Conservation (phyloP, 2,329 filamentous ascomycete species). For the Aspergillus carbonarius region DNA sequence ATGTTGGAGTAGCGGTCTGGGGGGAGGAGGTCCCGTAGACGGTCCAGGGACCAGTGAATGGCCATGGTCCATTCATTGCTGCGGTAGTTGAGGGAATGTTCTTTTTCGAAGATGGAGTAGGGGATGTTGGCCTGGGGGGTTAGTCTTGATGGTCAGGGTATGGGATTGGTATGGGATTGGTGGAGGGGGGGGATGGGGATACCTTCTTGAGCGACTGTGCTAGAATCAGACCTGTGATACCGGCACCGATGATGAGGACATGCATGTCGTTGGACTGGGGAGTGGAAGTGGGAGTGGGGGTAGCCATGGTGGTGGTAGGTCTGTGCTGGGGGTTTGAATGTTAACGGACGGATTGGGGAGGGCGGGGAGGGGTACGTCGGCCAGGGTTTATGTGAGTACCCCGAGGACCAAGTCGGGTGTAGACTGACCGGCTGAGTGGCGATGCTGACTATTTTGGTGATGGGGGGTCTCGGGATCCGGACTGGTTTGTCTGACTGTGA, state of each 20-base stretch:
- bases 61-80: constrained; percentile 15
- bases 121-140: constrained; percentile 1
- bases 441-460: background rate
- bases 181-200: background rate
- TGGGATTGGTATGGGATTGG: too few species aligned
- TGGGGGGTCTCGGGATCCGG: background rate
- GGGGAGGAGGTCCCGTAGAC: background rate
- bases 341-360: background rate
- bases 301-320: background rate
- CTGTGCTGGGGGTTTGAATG: too few species aligned
- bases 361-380: background rate
- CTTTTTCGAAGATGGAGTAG: constrained; percentile 9
- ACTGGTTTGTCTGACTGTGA: background rate
- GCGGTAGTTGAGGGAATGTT: constrained; percentile 8
- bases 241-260: constrained; percentile 8
- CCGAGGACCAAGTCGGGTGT: too few species aligned
- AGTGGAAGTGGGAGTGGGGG: background rate
- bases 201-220: constrained; percentile 6
- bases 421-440: background rate
- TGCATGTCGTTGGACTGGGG: background rate
- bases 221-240: constrained; percentile 8
- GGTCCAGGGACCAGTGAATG: constrained; percentile 11
- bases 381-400: background rate
- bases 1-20: background rate
- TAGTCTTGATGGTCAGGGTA: too few species aligned